Conservation (phyloP, 192 early-diverging fungal genomes). For the Jimgerdemannia flammicorona region DNA sequence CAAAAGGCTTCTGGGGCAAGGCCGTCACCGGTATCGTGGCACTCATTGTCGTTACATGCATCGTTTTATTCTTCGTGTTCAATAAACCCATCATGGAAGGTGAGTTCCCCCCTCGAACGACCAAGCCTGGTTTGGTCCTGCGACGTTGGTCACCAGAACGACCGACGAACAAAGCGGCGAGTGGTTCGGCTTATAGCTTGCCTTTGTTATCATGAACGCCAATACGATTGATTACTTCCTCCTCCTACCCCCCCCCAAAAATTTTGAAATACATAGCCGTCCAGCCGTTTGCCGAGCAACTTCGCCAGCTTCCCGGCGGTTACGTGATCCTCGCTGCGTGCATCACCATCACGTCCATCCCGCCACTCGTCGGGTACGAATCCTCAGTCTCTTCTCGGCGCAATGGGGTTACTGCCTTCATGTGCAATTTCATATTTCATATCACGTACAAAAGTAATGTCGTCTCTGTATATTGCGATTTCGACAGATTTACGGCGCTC, state of each 20-base stretch:
- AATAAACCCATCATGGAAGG: background rate
- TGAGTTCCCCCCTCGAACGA: too few species aligned
- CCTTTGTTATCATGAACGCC: too few species aligned
- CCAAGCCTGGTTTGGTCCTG: too few species aligned
- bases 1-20: background rate
- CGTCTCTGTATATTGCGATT: too few species aligned
- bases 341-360: conserved; percentile 36
- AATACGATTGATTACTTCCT: too few species aligned
- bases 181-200: background rate
- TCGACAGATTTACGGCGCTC: conserved; percentile 26
- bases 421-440: too few species aligned
- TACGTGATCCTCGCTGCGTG: conserved; percentile 18
- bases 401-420: too few species aligned
- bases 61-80: conserved; percentile 7
- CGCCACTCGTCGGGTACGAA: conserved; percentile 36
- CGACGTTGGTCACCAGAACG: too few species aligned
- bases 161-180: background rate
- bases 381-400: too few species aligned
- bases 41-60: background rate
- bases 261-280: too few species aligned
- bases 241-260: too few species aligned
- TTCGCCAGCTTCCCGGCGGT: conserved; percentile 14
- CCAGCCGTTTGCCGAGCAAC: conserved; percentile 13
- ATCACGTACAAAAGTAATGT: too few species aligned
- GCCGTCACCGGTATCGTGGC: background rate